A percentile compares a stretch with the other conserved stretches of the same genome.
Evolutionary conservation across 2,329 filamentous ascomycete species (phyloP).

Genomic region (Aureobasidium sp.): DNA sequence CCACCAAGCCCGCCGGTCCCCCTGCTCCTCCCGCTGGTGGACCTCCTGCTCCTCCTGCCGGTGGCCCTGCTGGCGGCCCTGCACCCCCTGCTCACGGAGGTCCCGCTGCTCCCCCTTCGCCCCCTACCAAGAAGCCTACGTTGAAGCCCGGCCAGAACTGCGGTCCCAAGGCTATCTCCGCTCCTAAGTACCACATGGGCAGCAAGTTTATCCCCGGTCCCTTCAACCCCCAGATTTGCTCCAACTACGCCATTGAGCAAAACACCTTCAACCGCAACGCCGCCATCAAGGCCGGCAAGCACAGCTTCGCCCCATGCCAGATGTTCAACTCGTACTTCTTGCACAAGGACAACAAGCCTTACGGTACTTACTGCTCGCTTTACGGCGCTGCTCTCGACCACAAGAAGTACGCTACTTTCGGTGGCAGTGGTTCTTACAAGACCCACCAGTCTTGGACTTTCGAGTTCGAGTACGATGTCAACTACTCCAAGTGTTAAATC

Average conservation of each 20-base stretch:
- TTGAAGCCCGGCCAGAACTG: constrained; percentile 18
- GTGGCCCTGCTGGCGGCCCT: no score
- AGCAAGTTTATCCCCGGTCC: constrained; percentile 21
- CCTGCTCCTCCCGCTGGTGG: background rate
- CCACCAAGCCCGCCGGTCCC: background rate
- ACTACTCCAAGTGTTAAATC: background rate
- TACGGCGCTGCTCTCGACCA: constrained; percentile 15
- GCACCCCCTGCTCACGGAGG: no score
- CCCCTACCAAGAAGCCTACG: background rate
- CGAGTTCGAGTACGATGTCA: background rate
- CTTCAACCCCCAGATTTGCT: constrained; percentile 19
- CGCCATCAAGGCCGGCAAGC: constrained; percentile 10
- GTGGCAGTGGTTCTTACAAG: constrained; percentile 11
- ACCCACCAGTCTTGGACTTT: constrained; percentile 10
- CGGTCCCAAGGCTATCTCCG: constrained; percentile 14
- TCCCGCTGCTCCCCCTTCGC: no score
- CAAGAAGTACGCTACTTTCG: constrained; percentile 12
- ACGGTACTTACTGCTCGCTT: constrained; percentile 19
- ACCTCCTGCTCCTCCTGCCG: no score
- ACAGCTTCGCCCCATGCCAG: constrained; percentile 13
- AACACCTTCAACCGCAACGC: constrained; percentile 15
- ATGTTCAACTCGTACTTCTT: constrained; percentile 19
- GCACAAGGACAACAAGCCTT: constrained; percentile 16
- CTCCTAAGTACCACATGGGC: constrained; percentile 14
- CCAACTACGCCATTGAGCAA: constrained; percentile 18